Evolutionary conservation across 75 land plant species (phyloP), one percentile per base, ranked within the genome.

Genomic region (Cryptomeria japonica): DNA sequence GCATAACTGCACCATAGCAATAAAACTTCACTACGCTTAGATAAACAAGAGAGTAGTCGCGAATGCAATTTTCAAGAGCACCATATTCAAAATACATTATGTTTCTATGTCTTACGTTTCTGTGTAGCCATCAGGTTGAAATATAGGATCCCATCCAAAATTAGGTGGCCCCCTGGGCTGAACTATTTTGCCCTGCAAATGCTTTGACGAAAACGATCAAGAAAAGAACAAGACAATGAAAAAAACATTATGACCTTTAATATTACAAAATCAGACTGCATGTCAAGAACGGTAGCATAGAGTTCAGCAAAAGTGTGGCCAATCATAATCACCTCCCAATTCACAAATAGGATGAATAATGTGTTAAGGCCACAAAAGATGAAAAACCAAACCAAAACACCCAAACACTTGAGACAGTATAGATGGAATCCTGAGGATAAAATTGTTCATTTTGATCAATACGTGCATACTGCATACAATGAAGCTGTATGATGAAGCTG

Each of bases 61-160:
- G 12, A 10, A 49, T 49, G 51, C 51, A 49, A 49, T 49, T 49
- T 49, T 49, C 51, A 82, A 46, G 22, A 82, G 14, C 8, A 11
- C 10, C 46, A 42, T 28, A n/a, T 82, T 51, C 39, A 42, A 44
- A n/a, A 82, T 14, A 82, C 10, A 42, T 18, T 82, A 28, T n/a
- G 1, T 82, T n/a, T 42, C 31, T 82, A 41, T 3, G 51, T 55
- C 94, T 94, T 91, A 98, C 99, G 99, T 98, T 58, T 89, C 93
- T 22, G 93, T 93, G 83, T 87, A 97, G 25, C 99, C 99, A 90
- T 95, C 96, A 34, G 99, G 99, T 87, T 98, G 97, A 78, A 98
- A 98, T 44, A 98, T 93, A 34, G 99, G 99, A 92, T 98, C 99
- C 99, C 99, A 98, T 37, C 99, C 99, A 91, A 98, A 98, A 92